A percentile compares a stretch with the other conserved stretches of the same genome.
Evolutionary conservation across 2,329 filamentous ascomycete genomes (phyloP).

Genomic region (Claviceps maximensis): DNA sequence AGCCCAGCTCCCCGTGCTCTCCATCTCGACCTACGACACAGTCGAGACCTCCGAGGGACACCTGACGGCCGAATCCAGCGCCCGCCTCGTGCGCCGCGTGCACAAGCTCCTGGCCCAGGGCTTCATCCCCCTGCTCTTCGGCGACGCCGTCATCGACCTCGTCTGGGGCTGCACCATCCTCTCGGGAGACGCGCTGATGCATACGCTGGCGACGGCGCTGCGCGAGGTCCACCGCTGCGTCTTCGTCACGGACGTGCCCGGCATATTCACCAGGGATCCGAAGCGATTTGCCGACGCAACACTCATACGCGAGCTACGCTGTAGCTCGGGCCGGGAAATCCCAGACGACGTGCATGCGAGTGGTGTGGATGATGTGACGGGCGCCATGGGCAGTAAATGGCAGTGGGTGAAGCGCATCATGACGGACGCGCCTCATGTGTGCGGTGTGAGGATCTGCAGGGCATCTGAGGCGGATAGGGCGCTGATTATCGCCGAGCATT

Average conservation of each 20-base stretch:
- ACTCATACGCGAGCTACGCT: not conserved
- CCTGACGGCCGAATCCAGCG: not conserved
- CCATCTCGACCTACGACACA: slow-evolving; percentile 3
- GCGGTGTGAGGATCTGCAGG: not conserved
- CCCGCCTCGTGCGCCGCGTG: not conserved
- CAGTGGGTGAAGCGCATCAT: slow-evolving; percentile 1
- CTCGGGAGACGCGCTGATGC: slow-evolving; percentile 4
- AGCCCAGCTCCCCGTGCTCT: not conserved
- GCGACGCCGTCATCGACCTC: slow-evolving; percentile 3
- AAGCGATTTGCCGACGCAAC: not conserved
- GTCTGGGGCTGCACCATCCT: slow-evolving; percentile 2
- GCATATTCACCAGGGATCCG: slow-evolving; percentile 3
- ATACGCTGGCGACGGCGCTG: not conserved
- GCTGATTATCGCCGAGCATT: not conserved
- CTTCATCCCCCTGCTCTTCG: slow-evolving; percentile 2
- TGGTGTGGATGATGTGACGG: slow-evolving; percentile 4
- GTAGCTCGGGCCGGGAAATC: not conserved
- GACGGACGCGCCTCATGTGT: slow-evolving; percentile 1
- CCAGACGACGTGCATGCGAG: not conserved
- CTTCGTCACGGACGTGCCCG: slow-evolving; percentile 4
- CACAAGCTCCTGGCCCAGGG: not conserved
- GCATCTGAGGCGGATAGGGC: not conserved
- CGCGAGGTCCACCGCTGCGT: not conserved
- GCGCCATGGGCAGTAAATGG: slow-evolving; percentile 3
- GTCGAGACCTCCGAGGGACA: slow-evolving; percentile 1